A percentile compares a stretch with the other conserved stretches of the same genome.
These are phyloP conservation scores for Apophysomyces ossiformis DNA, from an alignment of 371 early-diverging fungal species.

Conservation along the genomic window DNA sequence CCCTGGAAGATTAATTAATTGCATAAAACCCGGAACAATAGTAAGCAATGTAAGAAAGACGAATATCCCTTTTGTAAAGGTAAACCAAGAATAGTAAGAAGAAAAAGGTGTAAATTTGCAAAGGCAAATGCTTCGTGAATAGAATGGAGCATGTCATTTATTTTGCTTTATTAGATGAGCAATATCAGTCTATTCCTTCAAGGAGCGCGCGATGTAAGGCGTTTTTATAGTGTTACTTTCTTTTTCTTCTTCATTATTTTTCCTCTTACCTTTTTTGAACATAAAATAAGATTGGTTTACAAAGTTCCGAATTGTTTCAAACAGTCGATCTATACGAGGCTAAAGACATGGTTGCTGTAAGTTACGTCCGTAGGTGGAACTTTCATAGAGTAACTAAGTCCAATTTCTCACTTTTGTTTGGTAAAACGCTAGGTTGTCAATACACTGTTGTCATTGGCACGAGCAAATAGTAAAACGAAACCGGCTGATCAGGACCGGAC, in stretches of 20 bases:
- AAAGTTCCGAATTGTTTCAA: constrained; percentile 82
- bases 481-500: neutral
- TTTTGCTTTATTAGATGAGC: constrained; percentile 69
- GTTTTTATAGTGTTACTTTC: neutral
- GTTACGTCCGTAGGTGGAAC: neutral
- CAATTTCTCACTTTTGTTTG: neutral
- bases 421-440: constrained; percentile 23
- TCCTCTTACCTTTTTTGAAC: constrained; percentile 11
- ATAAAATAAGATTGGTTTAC: constrained; percentile 59
- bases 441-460: constrained; percentile 28
- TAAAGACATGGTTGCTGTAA: constrained; percentile 80
- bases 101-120: too few species aligned
- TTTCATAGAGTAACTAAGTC: neutral
- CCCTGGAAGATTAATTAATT: constrained; percentile 63
- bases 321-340: constrained; percentile 90
- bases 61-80: constrained; percentile 72
- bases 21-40: constrained; percentile 67
- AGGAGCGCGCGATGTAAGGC: constrained; percentile 56
- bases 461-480: constrained; percentile 8
- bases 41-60: constrained; percentile 61
- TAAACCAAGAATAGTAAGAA: constrained; percentile 23
- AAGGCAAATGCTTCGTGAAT: neutral
- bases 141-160: constrained; percentile 8
- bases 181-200: constrained; percentile 73
- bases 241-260: constrained; percentile 10